Conservation (phyloP, 352 stramenopile species). For the Phytophthora brassicae region DNA sequence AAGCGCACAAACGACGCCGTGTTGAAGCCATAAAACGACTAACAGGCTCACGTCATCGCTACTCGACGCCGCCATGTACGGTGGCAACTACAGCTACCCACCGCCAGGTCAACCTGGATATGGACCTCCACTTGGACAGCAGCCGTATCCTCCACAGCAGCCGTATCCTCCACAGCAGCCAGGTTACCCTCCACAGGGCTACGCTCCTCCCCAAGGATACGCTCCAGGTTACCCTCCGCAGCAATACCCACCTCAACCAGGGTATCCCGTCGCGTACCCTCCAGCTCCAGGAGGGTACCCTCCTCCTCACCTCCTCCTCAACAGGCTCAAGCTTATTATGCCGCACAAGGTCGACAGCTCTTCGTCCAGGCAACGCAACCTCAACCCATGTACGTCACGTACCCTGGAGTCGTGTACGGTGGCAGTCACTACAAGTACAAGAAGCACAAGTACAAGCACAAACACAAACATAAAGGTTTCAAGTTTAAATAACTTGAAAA, state of each 20-base stretch:
- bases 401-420: conserved; percentile 60
- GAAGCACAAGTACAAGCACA: conserved; percentile 61
- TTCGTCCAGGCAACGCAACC: conserved; percentile 65
- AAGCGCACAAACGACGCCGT: conserved; percentile 21
- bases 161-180: conserved; percentile 22
- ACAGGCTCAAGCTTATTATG: conserved; percentile 65
- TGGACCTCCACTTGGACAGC: conserved; percentile 5
- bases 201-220: conserved; percentile 28
- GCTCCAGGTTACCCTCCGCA: conserved; percentile 20
- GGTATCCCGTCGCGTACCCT: conserved; percentile 43
- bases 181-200: conserved; percentile 25
- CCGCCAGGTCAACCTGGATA: conserved; percentile 19
- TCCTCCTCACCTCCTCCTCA: conserved; percentile 34
- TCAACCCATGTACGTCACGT: conserved; percentile 61
- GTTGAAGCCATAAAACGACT: conserved; percentile 24
- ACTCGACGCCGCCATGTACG: conserved; percentile 30
- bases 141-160: conserved; percentile 17
- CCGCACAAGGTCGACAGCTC: conserved; percentile 62
- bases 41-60: conserved; percentile 12
- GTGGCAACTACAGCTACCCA: conserved; percentile 31
- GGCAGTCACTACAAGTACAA: conserved; percentile 55
- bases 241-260: conserved; percentile 35
- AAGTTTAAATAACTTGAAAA: conserved; percentile 56
- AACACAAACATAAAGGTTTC: conserved; percentile 51
- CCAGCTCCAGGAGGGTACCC: conserved; percentile 38